Conservation (phyloP, 2,329 filamentous ascomycete species). For the Fusarium gaditjirri region DNA sequence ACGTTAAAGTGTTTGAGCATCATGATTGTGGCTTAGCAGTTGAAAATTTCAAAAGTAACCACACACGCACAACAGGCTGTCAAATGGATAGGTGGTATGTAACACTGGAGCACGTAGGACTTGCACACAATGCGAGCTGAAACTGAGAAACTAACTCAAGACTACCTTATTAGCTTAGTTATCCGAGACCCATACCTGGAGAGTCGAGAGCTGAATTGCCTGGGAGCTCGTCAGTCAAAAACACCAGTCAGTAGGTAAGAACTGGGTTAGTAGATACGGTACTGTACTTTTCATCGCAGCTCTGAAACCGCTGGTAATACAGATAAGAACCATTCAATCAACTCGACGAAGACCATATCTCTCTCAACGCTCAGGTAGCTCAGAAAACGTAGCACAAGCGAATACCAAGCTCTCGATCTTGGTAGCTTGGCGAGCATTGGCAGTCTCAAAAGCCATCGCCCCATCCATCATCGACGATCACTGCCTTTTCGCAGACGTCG, state of each 20-base stretch:
- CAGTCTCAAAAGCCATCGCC: not conserved
- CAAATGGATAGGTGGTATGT: not conserved
- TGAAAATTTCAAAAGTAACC: not conserved
- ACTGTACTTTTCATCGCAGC: not conserved
- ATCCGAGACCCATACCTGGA: slow-evolving; percentile 4
- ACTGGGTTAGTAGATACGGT: not conserved
- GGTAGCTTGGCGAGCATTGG: slow-evolving; percentile 16
- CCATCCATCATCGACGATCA: slow-evolving; percentile 29
- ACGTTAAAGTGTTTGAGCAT: not conserved
- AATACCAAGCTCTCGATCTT: slow-evolving; percentile 7
- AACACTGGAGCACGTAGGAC: not conserved
- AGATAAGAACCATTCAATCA: not conserved
- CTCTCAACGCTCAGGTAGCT: not conserved
- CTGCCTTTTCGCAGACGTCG: slow-evolving; percentile 16
- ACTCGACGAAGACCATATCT: slow-evolving; percentile 5
- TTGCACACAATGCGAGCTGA: slow-evolving; percentile 17
- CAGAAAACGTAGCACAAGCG: not conserved
- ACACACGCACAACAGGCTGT: slow-evolving; percentile 6
- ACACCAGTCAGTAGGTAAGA: not conserved
- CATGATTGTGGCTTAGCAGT: slow-evolving; percentile 14
- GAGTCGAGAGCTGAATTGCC: slow-evolving; percentile 10
- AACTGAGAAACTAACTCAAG: slow-evolving; percentile 18
- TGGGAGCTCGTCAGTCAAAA: not conserved
- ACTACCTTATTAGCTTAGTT: not conserved
- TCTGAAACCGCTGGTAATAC: not conserved